A percentile compares a stretch with the other conserved stretches of the same genome.
phyloP scores from a whole-genome alignment of 192 early-diverging fungal species.

The Entomortierella beljakovae region DNA sequence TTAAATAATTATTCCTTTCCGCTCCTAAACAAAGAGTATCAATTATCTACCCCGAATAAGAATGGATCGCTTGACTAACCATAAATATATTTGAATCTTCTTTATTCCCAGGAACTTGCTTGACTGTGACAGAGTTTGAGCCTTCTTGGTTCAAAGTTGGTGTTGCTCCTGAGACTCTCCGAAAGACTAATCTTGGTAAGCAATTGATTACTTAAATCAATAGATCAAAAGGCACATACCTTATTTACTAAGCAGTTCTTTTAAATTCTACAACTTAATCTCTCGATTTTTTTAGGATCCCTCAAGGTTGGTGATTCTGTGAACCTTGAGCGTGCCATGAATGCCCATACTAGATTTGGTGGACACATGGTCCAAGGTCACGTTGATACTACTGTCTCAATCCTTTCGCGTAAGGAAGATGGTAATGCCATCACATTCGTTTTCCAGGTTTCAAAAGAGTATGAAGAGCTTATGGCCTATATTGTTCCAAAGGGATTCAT shows the following conservation, averaged over 20 bases:
- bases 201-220: not conserved
- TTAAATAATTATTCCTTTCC: too few species aligned
- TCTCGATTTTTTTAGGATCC: conserved; percentile 67
- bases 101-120: conserved; percentile 77
- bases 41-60: not conserved
- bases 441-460: conserved; percentile 63
- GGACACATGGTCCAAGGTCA: conserved; percentile 98
- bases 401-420: conserved; percentile 83
- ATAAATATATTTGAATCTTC: not conserved
- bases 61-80: not conserved
- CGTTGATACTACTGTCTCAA: conserved; percentile 87
- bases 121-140: conserved; percentile 96
- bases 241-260: not conserved
- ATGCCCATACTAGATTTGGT: conserved; percentile 88
- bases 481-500: conserved; percentile 98
- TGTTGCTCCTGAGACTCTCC: conserved; percentile 91
- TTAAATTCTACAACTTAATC: not conserved
- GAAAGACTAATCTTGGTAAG: conserved; percentile 91
- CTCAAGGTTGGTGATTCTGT: conserved; percentile 82
- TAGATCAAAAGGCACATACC: not conserved
- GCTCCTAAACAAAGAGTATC: not conserved
- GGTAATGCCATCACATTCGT: conserved; percentile 83
- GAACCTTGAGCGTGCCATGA: conserved; percentile 96
- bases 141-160: conserved; percentile 88
- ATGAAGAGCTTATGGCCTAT: conserved; percentile 75